A percentile compares a stretch with the other conserved stretches of the same genome.
Conservation (phyloP, 2,329 filamentous ascomycete species). For the Alternaria arbusti region DNA sequence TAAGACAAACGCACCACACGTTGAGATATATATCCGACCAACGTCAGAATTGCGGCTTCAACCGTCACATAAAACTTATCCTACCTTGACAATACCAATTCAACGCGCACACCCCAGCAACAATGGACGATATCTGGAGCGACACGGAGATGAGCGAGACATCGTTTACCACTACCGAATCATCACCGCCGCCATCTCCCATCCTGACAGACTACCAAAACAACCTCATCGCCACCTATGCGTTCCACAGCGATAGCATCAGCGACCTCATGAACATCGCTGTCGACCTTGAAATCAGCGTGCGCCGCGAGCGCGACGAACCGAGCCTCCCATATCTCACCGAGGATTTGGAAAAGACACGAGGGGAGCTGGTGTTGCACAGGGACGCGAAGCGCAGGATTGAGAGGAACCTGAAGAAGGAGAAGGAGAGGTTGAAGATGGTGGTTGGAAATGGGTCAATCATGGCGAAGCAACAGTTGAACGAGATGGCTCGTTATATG, state of each 20-base stretch:
- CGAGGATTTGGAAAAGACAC: neutral
- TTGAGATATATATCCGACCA: neutral
- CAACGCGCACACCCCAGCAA: neutral
- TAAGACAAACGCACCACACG: neutral
- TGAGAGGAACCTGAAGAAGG: neutral
- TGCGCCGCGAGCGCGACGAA: slow-evolving; percentile 7
- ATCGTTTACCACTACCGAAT: neutral
- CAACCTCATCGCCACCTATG: neutral
- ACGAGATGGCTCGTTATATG: neutral
- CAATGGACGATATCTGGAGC: neutral
- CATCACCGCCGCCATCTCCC: neutral
- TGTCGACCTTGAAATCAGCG: neutral
- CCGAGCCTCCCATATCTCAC: neutral
- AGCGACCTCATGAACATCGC: slow-evolving; percentile 1
- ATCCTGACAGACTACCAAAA: neutral
- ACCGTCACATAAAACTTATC: neutral
- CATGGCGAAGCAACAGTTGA: neutral
- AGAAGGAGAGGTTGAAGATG: neutral
- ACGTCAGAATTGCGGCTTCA: neutral
- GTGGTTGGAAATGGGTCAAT: neutral
- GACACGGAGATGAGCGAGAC: neutral
- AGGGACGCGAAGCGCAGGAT: neutral
- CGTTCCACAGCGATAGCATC: neutral
- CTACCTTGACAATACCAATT: neutral
- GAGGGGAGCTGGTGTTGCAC: neutral